A percentile compares a stretch with the other conserved stretches of the same genome.
Evolutionary conservation across 305 asterid genomes (phyloP).

Genomic region (Euphrasia arctica): DNA sequence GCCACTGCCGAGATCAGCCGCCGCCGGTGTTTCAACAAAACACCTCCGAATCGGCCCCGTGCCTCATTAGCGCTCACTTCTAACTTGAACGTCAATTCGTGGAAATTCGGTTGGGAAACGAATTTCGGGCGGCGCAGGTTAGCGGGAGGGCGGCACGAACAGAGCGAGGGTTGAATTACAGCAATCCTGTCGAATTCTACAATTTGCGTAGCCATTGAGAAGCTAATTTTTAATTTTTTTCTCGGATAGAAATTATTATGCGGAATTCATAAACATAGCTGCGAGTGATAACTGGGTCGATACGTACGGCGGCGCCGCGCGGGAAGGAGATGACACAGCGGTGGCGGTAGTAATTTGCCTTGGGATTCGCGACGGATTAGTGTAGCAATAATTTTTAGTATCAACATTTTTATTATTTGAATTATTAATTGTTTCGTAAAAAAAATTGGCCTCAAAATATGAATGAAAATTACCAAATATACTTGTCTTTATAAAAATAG

Average conservation of each 20-base stretch:
- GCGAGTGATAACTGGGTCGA: slow-evolving; percentile 12
- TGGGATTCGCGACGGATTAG: slow-evolving; percentile 20
- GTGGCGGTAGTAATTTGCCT: slow-evolving; percentile 25
- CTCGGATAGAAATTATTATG: background rate
- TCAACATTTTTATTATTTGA: no score
- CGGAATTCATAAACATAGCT: slow-evolving; percentile 25
- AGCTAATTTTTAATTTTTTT: slow-evolving; percentile 4
- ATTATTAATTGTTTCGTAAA: no score
- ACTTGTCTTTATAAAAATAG: no score
- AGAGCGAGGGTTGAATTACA: slow-evolving; percentile 38
- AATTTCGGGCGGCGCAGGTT: slow-evolving; percentile 27
- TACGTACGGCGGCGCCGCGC: slow-evolving; percentile 26
- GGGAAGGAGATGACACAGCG: background rate
- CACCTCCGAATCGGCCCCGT: slow-evolving; percentile 24
- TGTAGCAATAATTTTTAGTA: no score
- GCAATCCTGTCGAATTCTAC: slow-evolving; percentile 53
- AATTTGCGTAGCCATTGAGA: slow-evolving; percentile 43
- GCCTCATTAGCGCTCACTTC: slow-evolving; percentile 23
- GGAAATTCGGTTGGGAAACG: slow-evolving; percentile 29
- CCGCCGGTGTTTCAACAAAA: slow-evolving; percentile 28
- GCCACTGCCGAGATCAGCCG: slow-evolving; percentile 37
- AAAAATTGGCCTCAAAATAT: no score
- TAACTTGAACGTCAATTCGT: slow-evolving; percentile 33
- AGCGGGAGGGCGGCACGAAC: slow-evolving; percentile 36
- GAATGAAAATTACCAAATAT: no score